A percentile compares a stretch with the other conserved stretches of the same genome.
These are phyloP conservation scores for Solanum medicagineum DNA, from an alignment of 257 asterid genomes.

Conservation along the genomic window DNA sequence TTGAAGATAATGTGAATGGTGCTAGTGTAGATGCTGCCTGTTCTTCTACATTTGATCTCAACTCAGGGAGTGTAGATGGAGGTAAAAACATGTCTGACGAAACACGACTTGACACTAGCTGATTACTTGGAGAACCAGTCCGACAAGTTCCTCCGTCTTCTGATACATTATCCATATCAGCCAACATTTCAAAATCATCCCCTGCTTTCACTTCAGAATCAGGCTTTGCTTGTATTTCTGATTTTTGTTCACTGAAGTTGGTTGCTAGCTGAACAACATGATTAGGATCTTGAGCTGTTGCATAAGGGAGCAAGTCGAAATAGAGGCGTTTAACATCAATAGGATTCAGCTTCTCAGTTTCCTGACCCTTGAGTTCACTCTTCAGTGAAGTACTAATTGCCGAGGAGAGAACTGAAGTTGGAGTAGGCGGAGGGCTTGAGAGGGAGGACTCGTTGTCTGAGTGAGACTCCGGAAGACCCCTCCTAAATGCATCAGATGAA, in stretches of 20 bases:
- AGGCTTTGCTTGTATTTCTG: neutral
- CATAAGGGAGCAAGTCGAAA: slow-evolving; percentile 54
- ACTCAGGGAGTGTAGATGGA: slow-evolving; percentile 11
- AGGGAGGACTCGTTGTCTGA: neutral
- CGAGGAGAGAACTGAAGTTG: slow-evolving; percentile 72
- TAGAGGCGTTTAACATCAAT: slow-evolving; percentile 66
- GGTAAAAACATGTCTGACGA: slow-evolving; percentile 10
- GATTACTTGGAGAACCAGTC: neutral
- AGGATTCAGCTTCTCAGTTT: slow-evolving; percentile 60
- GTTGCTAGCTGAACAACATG: slow-evolving; percentile 8
- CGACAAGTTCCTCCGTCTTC: slow-evolving; percentile 1
- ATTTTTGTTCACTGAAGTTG: neutral
- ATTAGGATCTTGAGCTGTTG: slow-evolving; percentile 30
- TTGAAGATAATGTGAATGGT: neutral
- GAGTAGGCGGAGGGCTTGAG: slow-evolving; percentile 53
- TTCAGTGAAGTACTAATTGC: slow-evolving; percentile 7
- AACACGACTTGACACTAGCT: slow-evolving; percentile 3
- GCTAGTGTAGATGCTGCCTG: neutral
- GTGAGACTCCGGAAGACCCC: slow-evolving; percentile 22
- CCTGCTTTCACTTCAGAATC: slow-evolving; percentile 6
- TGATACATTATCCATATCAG: slow-evolving; percentile 1
- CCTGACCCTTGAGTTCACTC: slow-evolving; percentile 37
- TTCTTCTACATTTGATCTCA: neutral
- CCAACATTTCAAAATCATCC: slow-evolving; percentile 4
- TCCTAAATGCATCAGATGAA: slow-evolving; percentile 19